Evolutionary conservation across 805 yeast species (phyloP).

Genomic region (Kuraishia hungarica): DNA sequence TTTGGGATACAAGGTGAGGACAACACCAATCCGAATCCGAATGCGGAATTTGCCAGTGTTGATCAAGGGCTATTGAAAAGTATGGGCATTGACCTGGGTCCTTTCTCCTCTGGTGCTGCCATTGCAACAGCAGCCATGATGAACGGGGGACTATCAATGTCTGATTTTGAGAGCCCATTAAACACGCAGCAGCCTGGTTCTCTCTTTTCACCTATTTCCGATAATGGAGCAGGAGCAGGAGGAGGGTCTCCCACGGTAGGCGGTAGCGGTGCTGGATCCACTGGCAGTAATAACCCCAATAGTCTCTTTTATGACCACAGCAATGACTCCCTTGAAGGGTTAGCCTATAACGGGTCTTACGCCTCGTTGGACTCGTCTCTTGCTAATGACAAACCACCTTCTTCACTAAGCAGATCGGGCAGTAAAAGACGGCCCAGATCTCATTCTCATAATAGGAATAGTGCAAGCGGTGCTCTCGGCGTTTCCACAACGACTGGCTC

Average conservation of each 20-base stretch:
- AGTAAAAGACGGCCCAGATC: neutral
- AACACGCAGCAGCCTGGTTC: neutral
- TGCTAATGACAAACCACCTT: neutral
- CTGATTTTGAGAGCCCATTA: constrained; percentile 14
- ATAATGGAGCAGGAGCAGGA: neutral
- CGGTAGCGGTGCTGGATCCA: neutral
- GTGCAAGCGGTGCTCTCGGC: neutral
- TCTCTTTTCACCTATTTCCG: neutral
- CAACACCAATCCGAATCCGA: neutral
- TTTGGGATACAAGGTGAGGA: neutral
- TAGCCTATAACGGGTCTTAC: neutral
- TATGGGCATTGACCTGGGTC: constrained; percentile 12
- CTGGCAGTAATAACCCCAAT: neutral
- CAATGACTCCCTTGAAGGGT: neutral
- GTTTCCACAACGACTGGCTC: neutral
- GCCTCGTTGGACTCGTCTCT: constrained; percentile 1
- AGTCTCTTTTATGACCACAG: neutral
- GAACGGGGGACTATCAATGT: constrained; percentile 20
- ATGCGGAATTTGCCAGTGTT: neutral
- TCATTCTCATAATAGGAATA: neutral
- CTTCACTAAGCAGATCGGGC: neutral
- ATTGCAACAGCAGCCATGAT: constrained; percentile 19
- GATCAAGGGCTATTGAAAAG: neutral
- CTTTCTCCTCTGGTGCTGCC: constrained; percentile 22
- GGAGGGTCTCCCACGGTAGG: neutral